These are phyloP conservation scores for Cnidoscolus chayamansa DNA, from an alignment of 441 rosid species.

Conservation along the genomic window DNA sequence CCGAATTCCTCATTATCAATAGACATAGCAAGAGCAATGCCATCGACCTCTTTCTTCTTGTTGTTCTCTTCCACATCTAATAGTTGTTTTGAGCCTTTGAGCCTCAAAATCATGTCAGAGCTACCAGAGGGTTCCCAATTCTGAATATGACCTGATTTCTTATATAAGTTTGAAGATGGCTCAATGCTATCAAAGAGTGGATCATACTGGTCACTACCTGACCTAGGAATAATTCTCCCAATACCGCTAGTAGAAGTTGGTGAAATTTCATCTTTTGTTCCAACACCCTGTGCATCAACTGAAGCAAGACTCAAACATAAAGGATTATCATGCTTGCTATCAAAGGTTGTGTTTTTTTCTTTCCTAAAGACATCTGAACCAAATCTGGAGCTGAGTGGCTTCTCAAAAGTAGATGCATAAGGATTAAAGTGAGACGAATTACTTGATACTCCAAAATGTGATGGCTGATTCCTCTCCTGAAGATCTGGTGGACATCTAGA, in stretches of 20 bases:
- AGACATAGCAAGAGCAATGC: slow-evolving; percentile 32
- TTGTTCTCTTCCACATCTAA: slow-evolving; percentile 57
- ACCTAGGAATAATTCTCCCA: slow-evolving; percentile 33
- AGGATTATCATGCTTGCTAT: slow-evolving; percentile 23
- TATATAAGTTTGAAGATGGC: slow-evolving; percentile 43
- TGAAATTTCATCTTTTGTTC: slow-evolving; percentile 40
- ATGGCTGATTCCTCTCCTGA: slow-evolving; percentile 30
- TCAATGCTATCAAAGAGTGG: slow-evolving; percentile 84
- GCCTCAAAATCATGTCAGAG: slow-evolving; percentile 39
- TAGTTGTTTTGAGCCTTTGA: slow-evolving; percentile 49
- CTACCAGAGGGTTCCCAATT: slow-evolving; percentile 42
- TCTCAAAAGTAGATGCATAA: slow-evolving; percentile 49
- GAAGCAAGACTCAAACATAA: slow-evolving; percentile 31
- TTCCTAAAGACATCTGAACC: slow-evolving; percentile 35
- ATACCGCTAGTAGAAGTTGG: slow-evolving; percentile 41
- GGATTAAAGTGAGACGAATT: slow-evolving; percentile 38
- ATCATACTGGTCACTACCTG: slow-evolving; percentile 64
- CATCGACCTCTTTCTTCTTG: slow-evolving; percentile 36
- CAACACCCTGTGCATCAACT: slow-evolving; percentile 36
- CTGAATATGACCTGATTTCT: slow-evolving; percentile 36
- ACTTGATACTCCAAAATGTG: slow-evolving; percentile 32
- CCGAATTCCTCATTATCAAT: slow-evolving; percentile 58
- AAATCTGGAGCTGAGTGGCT: slow-evolving; percentile 40
- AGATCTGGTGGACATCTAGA: slow-evolving; percentile 31
- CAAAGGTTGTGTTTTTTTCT: slow-evolving; percentile 30